Evolutionary conservation across 306 rosid species (phyloP), one percentile per base, ranked within the genome.

Genomic region (Acacia confusa): DNA sequence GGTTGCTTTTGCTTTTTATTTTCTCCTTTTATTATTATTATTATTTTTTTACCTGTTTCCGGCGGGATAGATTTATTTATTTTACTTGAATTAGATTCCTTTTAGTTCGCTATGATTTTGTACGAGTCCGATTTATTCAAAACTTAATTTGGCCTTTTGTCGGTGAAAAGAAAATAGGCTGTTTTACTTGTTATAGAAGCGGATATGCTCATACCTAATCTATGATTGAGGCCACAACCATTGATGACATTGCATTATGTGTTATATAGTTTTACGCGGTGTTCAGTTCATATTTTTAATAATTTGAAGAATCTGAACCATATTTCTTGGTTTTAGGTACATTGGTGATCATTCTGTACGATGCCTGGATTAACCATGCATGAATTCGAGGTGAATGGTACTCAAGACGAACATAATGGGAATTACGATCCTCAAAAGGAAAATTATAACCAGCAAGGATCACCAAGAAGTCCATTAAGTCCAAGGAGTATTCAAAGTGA

Each of bases 381-480:
- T 32, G 89, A 81, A 53, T 17, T 74, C 3, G 67, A 87, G 47
- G 84, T 47, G 76, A 79, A 85, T 47, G 69, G 63, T 69, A 64
- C 74, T 64, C 81, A 66, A 40, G 92, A 86, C 16, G 94, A 88
- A 74, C 72, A 53, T n/a, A 78, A 82, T 78, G 91, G 88, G 44
- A 82, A 84, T 67, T 81, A 84, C 36, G 84, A 82, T 14, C 79
- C 87, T 19, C 80, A 72, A 19, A 89, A 89, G 84, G 94, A 94
- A 64, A 86, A 79, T 74, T 88, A 69, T 64, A 64, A 73, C 44
- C 88, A 78, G 63, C 93, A 85, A 71, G 92, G 80, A 82, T 90
- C 97, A 48, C 92, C 95, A 4, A 90, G 94, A 83, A 94, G 91
- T 82, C 88, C 92, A 22, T 75, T 90, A 88, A 94, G 94, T 84